Evolutionary conservation across 768 basidiomycete genomes (phyloP).

Genomic region (Pholiota microspora): DNA sequence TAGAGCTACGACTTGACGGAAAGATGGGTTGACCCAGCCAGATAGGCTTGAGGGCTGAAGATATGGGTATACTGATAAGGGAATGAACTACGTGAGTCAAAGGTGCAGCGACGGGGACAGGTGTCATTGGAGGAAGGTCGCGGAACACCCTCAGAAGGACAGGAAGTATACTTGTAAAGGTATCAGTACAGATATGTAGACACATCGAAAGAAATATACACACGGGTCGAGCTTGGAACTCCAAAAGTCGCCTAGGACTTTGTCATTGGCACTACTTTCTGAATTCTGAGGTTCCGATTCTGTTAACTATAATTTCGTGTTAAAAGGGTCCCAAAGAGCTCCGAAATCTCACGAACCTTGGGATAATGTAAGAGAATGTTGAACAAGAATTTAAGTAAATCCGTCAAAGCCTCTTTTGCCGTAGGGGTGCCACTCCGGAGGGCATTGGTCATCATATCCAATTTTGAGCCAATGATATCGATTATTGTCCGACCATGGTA

Average conservation of each 20-base stretch:
- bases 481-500: slow-evolving; percentile 53
- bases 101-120: slow-evolving; percentile 66
- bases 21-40: slow-evolving; percentile 57
- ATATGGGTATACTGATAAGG: slow-evolving; percentile 76
- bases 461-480: slow-evolving; percentile 59
- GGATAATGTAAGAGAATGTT: slow-evolving; percentile 83
- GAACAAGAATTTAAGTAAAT: slow-evolving; percentile 82
- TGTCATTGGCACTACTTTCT: slow-evolving; percentile 32
- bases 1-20: slow-evolving; percentile 31
- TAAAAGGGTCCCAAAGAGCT: not conserved
- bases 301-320: slow-evolving; percentile 29
- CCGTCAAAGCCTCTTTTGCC: slow-evolving; percentile 72
- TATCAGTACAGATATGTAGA: not conserved
- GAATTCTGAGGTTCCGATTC: slow-evolving; percentile 44
- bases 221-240: slow-evolving; percentile 69
- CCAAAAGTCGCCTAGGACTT: slow-evolving; percentile 76
- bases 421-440: slow-evolving; percentile 51
- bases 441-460: slow-evolving; percentile 52
- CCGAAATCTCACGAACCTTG: slow-evolving; percentile 43
- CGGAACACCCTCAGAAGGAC: slow-evolving; percentile 72
- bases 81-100: slow-evolving; percentile 81
- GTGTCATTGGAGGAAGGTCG: slow-evolving; percentile 57
- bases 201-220: slow-evolving; percentile 18
- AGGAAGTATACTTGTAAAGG: slow-evolving; percentile 54
- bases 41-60: slow-evolving; percentile 46